phyloP scores from a whole-genome alignment of 1,139 yeast genomes.

The Arxiozyma heterogenica region DNA sequence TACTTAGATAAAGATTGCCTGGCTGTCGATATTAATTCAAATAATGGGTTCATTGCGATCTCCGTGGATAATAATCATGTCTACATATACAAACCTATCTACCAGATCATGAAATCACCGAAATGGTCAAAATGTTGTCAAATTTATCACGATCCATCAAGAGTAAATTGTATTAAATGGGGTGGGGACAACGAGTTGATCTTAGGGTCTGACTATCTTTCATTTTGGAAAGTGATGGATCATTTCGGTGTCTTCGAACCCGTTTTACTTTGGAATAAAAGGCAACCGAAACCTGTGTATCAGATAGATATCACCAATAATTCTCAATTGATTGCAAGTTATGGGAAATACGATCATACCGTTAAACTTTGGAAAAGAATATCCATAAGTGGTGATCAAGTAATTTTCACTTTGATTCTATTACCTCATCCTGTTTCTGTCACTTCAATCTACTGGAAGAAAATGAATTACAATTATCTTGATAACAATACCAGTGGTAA shows the following conservation, averaged over 20 bases:
- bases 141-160: constrained; percentile 32
- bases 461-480: neutral
- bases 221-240: constrained; percentile 45
- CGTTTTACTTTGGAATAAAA: constrained; percentile 44
- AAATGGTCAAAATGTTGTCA: constrained; percentile 42
- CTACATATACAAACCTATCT: constrained; percentile 34
- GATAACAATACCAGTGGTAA: no score
- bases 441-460: constrained; percentile 48
- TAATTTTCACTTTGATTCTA: constrained; percentile 63
- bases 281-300: constrained; percentile 50
- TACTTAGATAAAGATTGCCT: constrained; percentile 59
- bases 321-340: constrained; percentile 56
- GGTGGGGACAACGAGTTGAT: constrained; percentile 52
- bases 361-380: constrained; percentile 75
- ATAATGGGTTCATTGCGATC: constrained; percentile 45
- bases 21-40: constrained; percentile 53
- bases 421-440: constrained; percentile 57
- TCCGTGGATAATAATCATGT: constrained; percentile 30
- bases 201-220: constrained; percentile 48
- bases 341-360: constrained; percentile 51
- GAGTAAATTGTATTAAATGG: constrained; percentile 56
- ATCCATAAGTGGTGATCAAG: constrained; percentile 53
- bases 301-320: constrained; percentile 51
- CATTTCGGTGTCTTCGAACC: constrained; percentile 38
- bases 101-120: constrained; percentile 33